These are phyloP conservation scores for Exophiala spinifera DNA, from an alignment of 2,329 filamentous ascomycete species.

Conservation along the genomic window DNA sequence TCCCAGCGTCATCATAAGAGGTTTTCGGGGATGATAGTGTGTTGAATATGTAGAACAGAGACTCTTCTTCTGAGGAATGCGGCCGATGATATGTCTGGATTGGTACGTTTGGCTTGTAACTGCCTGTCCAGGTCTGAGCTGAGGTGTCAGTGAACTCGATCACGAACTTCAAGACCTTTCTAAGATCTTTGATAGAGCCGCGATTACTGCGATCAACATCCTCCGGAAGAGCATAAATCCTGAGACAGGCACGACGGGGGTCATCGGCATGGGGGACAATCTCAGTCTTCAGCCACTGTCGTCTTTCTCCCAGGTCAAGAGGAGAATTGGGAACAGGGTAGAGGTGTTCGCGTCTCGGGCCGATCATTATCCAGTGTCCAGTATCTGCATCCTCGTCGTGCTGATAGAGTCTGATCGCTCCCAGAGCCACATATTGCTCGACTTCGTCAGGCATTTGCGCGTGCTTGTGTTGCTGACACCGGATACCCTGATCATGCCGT, in stretches of 20 bases:
- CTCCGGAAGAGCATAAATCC: constrained; percentile 42
- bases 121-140: constrained; percentile 39
- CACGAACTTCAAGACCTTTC: constrained; percentile 38
- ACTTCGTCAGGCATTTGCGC: constrained; percentile 3
- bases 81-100: constrained; percentile 20
- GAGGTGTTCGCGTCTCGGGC: constrained; percentile 1
- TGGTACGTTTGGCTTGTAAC: constrained; percentile 20
- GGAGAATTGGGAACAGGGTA: constrained; percentile 15
- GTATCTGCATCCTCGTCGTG: neutral
- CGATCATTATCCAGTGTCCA: constrained; percentile 19
- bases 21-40: constrained; percentile 43
- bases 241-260: constrained; percentile 29
- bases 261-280: constrained; percentile 21
- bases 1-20: constrained; percentile 31
- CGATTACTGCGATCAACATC: constrained; percentile 38
- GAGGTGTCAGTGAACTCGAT: constrained; percentile 42
- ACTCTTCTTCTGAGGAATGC: constrained; percentile 38
- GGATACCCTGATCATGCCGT: neutral
- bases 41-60: constrained; percentile 51
- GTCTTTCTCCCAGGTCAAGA: constrained; percentile 30
- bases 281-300: constrained; percentile 37
- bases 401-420: constrained; percentile 23
- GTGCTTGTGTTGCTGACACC: neutral
- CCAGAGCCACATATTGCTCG: constrained; percentile 22
- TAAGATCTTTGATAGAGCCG: constrained; percentile 35